Base-by-base conservation (phyloP, 352 stramenopile genomes). In the Globisporangium cylindrosporum region DNA sequence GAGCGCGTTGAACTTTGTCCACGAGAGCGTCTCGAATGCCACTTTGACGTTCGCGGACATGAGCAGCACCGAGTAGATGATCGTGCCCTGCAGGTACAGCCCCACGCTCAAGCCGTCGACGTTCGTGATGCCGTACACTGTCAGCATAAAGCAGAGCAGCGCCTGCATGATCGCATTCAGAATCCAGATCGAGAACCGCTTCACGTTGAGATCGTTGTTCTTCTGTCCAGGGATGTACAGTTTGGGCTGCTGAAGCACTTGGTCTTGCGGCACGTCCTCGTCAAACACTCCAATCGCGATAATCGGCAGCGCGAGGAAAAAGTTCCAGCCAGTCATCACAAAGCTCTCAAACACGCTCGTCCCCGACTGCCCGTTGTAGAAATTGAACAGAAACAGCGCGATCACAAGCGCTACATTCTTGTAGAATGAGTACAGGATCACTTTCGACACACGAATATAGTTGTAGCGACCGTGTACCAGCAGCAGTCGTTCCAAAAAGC, bases 401-500 rank as follows among this genome's bases (percentile, higher is more conserved):
- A 91, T 90, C 48, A 92, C 84, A 49, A 92, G 81, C 54, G 78
- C 74, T 20, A 87, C 73, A 49, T 92, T 92, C 77, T 94, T 94
- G 75, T 92, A 94, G 59, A 94, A 90, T 49, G 81, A 91, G 60
- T 88, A 92, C 18, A 98, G 81, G 68, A 99, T 95, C 57, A 98
- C 81, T 58, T 95, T 97, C 60, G 84, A 93, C 60, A 98, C 90
- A 27, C 97, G 92, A n/a, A 92, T 86, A 73, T 99, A 99, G 77
- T 99, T 98, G 82, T 91, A 99, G 53, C 97, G 88, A 6, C 97
- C 97, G 72, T 99, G 97, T 60, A 99, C 93, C 3, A 99, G 81
- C 46, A 99, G 76, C 14, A 99, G 79, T n/a, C 89, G 71, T 69
- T 98, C 81, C 1, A 99, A 78, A 69, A 97, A 98, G 15, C 95